Base-by-base conservation (phyloP, 176 grass and related monocot genomes). In the Puccinellia tenuiflora region DNA sequence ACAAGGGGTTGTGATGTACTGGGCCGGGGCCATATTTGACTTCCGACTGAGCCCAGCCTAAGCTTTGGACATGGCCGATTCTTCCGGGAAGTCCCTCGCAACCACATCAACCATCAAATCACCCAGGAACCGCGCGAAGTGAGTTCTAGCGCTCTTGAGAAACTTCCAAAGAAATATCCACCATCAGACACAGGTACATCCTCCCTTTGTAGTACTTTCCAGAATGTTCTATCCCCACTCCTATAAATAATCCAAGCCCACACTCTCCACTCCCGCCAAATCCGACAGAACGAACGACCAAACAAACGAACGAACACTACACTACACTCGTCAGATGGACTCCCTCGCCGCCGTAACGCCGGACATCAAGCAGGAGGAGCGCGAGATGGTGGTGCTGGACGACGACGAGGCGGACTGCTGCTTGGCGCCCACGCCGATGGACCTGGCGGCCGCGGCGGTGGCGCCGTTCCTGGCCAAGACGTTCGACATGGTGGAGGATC, bases 401-500 rank as follows among this genome's bases (percentile, higher is more conserved):
- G 75, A 54, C 14, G 46, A 16, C 53, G 72, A 6, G 2, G 66
- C 5, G 28, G 3, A 9, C 52, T 31, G 24, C 45, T 33, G 24
- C 35, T 35, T 71, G 7, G 48, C 31, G 70, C 77, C 82, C 2
- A 65, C 31, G 69, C 30, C 73, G 69, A 5, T 52, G 28, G 77
- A 47, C 57, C 26, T 47, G 39, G 16, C 47, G 24, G 39, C 29
- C 29, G 20, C n/a, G 2, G 70, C 30, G 61, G 87, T 76, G 14
- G 61, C 87, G 70, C 83, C 87, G 70, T 89, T 89, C 70, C 50
- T 89, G 51, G 51, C 83, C 31, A 89, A 89, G 83, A 85, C 77
- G 40, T 89, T 89, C 87, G 87, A 89, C 70, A 74, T 85, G 4
- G 87, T 89, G 70, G 78, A 81, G 77, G 87, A 89, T 62, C 77